Conservation (phyloP, 441 rosid species). For the Gossypium gossypioides region DNA sequence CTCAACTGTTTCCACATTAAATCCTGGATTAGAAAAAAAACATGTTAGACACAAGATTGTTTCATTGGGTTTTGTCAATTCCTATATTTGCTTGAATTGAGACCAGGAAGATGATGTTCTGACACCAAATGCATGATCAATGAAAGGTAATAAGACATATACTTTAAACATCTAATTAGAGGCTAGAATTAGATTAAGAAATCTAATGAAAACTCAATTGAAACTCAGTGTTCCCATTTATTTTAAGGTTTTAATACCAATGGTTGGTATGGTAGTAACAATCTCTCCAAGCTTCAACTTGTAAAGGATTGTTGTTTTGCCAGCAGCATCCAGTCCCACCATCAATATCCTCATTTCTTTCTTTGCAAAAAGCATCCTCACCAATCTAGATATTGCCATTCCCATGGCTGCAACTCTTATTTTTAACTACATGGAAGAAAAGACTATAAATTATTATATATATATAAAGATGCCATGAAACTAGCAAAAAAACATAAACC, state of each 20-base stretch:
- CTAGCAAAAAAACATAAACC: not conserved
- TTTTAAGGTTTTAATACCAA: conserved; percentile 23
- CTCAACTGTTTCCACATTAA: conserved; percentile 53
- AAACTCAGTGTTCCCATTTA: not conserved
- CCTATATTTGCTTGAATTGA: not conserved
- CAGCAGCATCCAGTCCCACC: conserved; percentile 64
- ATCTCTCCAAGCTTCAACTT: conserved; percentile 55
- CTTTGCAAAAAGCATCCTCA: conserved; percentile 40
- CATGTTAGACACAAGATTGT: not conserved
- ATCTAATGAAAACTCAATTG: not conserved
- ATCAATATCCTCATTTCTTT: conserved; percentile 63
- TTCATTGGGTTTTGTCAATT: not conserved
- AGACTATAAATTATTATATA: not conserved
- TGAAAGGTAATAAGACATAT: not conserved
- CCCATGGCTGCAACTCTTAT: conserved; percentile 28
- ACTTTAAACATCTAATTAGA: not conserved
- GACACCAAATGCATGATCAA: not conserved
- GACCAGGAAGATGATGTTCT: not conserved
- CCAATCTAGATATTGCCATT: conserved; percentile 34
- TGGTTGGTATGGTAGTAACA: conserved; percentile 56
- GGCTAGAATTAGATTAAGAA: not conserved
- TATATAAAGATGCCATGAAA: not conserved
- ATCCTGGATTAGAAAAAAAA: conserved; percentile 26
- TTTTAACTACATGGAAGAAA: not conserved
- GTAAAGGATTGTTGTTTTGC: conserved; percentile 60